phyloP scores from a whole-genome alignment of 2,329 filamentous ascomycete genomes.

The Colletotrichum magnum region DNA sequence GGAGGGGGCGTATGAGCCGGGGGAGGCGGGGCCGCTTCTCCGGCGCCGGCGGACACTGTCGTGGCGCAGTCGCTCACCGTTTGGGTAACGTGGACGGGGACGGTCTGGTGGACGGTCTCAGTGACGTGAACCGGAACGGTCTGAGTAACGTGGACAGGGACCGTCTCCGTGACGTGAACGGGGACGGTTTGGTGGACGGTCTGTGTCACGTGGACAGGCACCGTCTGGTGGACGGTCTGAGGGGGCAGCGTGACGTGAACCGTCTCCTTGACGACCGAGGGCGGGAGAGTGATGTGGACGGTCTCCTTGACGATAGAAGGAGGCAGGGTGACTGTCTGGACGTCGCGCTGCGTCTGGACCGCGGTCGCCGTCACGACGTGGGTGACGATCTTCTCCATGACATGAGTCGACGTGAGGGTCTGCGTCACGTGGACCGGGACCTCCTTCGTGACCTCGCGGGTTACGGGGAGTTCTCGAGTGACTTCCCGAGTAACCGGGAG shows the following conservation, averaged over 20 bases:
- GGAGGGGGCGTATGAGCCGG: constrained; percentile 5
- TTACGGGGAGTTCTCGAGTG: constrained; percentile 1
- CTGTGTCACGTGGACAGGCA: constrained; percentile 11
- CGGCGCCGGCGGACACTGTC: constrained; percentile 6
- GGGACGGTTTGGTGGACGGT: constrained; percentile 11
- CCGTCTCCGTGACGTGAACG: constrained; percentile 11
- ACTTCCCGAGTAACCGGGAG: constrained; percentile 4
- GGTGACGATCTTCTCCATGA: constrained; percentile 20
- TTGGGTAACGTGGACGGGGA: constrained; percentile 11
- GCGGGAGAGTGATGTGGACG: constrained; percentile 18
- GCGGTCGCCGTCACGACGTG: constrained; percentile 16
- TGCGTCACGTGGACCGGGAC: constrained; percentile 7
- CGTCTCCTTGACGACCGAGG: constrained; percentile 25
- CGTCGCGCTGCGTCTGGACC: constrained; percentile 16
- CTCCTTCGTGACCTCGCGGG: constrained; percentile 18
- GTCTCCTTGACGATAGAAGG: constrained; percentile 26
- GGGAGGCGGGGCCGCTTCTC: constrained; percentile 18
- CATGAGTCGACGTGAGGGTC: constrained; percentile 8
- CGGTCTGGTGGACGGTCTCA: background rate
- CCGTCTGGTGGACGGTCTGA: constrained; percentile 20
- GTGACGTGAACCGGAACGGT: background rate
- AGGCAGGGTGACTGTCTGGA: constrained; percentile 22
- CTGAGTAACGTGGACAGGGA: constrained; percentile 3
- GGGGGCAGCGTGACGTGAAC: constrained; percentile 28
- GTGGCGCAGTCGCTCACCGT: constrained; percentile 25